phyloP scores from a whole-genome alignment of 1,284 basidiomycete species.

The Cutaneotrichosporon cyanovorans region DNA sequence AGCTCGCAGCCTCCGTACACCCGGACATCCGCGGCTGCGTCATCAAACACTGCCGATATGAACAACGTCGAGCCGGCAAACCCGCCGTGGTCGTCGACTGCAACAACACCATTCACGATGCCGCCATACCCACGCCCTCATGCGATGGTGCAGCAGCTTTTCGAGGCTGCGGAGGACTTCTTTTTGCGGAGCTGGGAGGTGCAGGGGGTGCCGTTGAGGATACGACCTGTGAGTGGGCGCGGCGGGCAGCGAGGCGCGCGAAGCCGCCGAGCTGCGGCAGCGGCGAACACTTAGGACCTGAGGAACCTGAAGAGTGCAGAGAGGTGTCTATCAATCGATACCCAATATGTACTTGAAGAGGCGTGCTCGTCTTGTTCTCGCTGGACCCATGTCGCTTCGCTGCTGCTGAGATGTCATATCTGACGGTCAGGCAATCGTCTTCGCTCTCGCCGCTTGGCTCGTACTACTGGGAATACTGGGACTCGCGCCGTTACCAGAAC shows the following conservation, averaged over 20 bases:
- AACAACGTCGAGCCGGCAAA: no score
- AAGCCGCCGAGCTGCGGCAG: neutral
- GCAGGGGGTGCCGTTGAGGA: slow-evolving; percentile 31
- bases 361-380: neutral
- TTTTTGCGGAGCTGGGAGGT: slow-evolving; percentile 34
- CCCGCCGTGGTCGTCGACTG: no score
- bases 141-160: slow-evolving; percentile 27
- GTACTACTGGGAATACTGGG: slow-evolving; percentile 40
- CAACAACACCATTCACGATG: neutral
- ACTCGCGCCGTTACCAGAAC: slow-evolving; percentile 37
- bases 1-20: no score
- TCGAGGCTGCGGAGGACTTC: slow-evolving; percentile 22
- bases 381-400: neutral
- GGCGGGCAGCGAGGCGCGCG: neutral
- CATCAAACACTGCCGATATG: no score
- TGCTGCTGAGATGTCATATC: neutral
- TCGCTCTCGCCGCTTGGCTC: slow-evolving; percentile 40
- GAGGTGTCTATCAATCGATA: no score
- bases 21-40: no score
- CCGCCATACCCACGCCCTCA: slow-evolving; percentile 32
- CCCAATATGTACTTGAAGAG: no score
- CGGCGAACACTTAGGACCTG: no score
- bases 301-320: no score
- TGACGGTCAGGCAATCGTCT: slow-evolving; percentile 34
- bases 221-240: slow-evolving; percentile 42